A percentile compares a stretch with the other conserved stretches of the same genome.
Evolutionary conservation across 176 grass and related monocot genomes (phyloP).

Genomic region (Musa itinerans): DNA sequence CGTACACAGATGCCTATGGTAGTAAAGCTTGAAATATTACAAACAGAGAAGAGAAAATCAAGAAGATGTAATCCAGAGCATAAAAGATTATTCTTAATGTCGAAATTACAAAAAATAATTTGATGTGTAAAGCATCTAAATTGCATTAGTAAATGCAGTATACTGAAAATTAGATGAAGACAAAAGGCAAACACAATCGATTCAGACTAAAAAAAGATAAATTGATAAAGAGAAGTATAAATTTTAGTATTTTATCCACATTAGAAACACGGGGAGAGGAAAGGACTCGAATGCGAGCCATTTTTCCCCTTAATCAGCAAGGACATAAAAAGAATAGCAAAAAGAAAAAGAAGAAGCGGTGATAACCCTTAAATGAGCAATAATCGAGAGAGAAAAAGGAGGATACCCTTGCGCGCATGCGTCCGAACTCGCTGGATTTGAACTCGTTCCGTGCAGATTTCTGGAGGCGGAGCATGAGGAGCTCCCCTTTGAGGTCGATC

Average conservation of each 20-base stretch:
- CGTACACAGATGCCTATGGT: background rate
- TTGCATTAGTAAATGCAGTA: background rate
- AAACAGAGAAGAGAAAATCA: too few relatives aligned
- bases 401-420: constrained; percentile 76
- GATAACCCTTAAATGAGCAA: background rate
- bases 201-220: background rate
- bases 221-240: too few relatives aligned
- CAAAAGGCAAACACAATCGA: background rate
- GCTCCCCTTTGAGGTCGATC: constrained; percentile 92
- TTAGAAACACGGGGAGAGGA: background rate
- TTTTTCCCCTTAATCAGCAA: too few relatives aligned
- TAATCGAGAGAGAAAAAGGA: background rate
- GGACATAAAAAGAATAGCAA: too few relatives aligned
- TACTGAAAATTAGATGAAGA: background rate
- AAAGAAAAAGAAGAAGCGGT: too few relatives aligned
- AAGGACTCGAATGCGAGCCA: background rate
- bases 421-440: constrained; percentile 66
- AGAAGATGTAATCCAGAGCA: too few relatives aligned
- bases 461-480: constrained; percentile 90
- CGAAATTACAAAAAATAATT: background rate
- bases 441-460: constrained; percentile 88
- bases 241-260: background rate
- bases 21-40: background rate
- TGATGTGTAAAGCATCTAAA: background rate
- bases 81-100: too few relatives aligned